Conservation (phyloP, 2,329 filamentous ascomycete species). For the Beauveria australis region DNA sequence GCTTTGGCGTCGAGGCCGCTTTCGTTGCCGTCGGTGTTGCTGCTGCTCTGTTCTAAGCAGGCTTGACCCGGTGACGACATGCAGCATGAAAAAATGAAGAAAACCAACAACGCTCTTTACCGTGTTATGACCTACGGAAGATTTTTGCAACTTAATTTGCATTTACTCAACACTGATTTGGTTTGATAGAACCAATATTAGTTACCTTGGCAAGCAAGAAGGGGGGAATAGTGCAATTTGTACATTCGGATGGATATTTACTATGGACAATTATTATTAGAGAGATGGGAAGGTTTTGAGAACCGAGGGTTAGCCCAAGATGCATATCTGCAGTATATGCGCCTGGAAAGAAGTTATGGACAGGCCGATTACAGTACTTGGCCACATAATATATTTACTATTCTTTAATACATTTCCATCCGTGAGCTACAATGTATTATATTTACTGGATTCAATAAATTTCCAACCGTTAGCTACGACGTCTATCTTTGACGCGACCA, state of each 20-base stretch:
- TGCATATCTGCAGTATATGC: neutral
- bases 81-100: neutral
- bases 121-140: too few relatives aligned
- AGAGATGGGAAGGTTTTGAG: neutral
- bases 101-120: neutral
- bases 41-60: conserved; percentile 25
- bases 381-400: conserved; percentile 6
- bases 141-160: neutral
- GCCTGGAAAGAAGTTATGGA: neutral
- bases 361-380: conserved; percentile 1
- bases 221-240: neutral
- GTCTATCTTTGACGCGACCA: too few relatives aligned
- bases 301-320: neutral
- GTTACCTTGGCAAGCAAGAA: neutral
- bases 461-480: too few relatives aligned
- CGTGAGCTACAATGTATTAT: neutral
- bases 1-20: conserved; percentile 21
- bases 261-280: neutral
- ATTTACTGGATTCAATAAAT: neutral
- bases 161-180: neutral
- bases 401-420: neutral
- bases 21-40: conserved; percentile 25
- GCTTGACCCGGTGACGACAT: neutral
- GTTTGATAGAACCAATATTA: neutral
- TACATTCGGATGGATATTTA: neutral